Conservation (phyloP, 1,139 yeast species). For the Kodamaea arcana region DNA sequence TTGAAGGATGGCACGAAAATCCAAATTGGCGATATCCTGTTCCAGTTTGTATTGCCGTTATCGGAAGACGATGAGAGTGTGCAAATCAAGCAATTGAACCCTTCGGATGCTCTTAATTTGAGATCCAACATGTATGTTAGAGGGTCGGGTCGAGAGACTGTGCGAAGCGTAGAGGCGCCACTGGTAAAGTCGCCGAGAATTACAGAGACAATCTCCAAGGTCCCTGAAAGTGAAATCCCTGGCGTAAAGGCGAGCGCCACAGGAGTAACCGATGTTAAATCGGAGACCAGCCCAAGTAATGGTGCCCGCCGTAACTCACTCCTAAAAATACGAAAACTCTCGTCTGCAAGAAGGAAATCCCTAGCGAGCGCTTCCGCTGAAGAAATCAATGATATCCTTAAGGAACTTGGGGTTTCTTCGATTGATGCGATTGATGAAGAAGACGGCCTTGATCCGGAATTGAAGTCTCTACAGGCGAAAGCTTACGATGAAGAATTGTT, state of each 20-base stretch:
- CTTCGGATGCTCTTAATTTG: constrained; percentile 51
- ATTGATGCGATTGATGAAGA: constrained; percentile 36
- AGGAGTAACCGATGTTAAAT: not conserved
- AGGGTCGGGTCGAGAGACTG: constrained; percentile 8
- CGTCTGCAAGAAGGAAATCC: constrained; percentile 38
- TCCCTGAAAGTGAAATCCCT: constrained; percentile 2
- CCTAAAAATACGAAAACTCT: constrained; percentile 25
- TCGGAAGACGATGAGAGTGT: constrained; percentile 28
- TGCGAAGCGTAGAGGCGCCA: constrained; percentile 4
- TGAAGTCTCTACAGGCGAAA: constrained; percentile 30
- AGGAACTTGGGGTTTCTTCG: constrained; percentile 36
- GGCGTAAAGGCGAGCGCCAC: not conserved
- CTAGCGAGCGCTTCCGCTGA: constrained; percentile 39
- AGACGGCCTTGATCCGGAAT: constrained; percentile 33
- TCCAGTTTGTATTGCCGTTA: constrained; percentile 76
- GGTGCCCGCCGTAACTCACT: constrained; percentile 11
- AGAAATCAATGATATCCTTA: constrained; percentile 36
- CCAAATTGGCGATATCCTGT: constrained; percentile 90
- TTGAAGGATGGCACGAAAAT: constrained; percentile 75
- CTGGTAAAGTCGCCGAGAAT: constrained; percentile 9
- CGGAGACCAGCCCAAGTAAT: not conserved
- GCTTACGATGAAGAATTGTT: constrained; percentile 38
- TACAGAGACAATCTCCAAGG: constrained; percentile 7
- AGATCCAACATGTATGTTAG: constrained; percentile 38
- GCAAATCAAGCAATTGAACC: constrained; percentile 37